Base-by-base conservation (phyloP, 768 basidiomycete species). In the Serendipita indica region DNA sequence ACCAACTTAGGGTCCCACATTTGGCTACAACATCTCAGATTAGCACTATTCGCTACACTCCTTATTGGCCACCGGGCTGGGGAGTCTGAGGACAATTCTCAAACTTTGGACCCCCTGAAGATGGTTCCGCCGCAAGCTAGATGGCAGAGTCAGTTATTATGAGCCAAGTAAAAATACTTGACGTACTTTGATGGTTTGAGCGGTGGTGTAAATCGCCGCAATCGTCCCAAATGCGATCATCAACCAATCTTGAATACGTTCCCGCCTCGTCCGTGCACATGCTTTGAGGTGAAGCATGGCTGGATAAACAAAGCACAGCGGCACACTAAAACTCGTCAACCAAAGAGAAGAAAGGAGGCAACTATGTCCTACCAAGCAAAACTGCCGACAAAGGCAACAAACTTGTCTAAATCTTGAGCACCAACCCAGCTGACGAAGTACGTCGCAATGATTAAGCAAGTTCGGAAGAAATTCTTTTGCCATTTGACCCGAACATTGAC, bases 301-400 rank as follows among this genome's bases (percentile, higher is more conserved):
- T 3, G 92, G 94, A 66, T 96, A 97, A 49, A 93, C 82, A 68
- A 89, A 93, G 69, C 91, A 94, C 61, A 98, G 73, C 5, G 94
- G 94, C 6, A 96, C 84, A 65, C 92, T 94, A 37, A 1, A 49
- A n/a, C 52, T 6, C 59, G 43, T 2, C 57, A 49, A 25, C 49
- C 3, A 39, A 52, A 43, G 32, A 34, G 57, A 37, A 58, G 58
- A 35, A 34, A 22, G 6, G 39, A 54, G 59, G 41, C 14, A 68
- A 60, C n/a, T n/a, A n/a, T n/a, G n/a, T n/a, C 86, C 65, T 62
- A 91, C 91, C 92, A 96, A 61, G 93, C 93, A 66, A 92, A 91
- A 67, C 87, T 85, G 49, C 94, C 94, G 60, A 97, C 77, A 65
- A 97, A 82, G 14, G 89, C 81, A 14, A 96, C 93, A 67, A 96